Evolutionary conservation across 192 early-diverging fungal genomes (phyloP).

Genomic region (Podila epicladia): DNA sequence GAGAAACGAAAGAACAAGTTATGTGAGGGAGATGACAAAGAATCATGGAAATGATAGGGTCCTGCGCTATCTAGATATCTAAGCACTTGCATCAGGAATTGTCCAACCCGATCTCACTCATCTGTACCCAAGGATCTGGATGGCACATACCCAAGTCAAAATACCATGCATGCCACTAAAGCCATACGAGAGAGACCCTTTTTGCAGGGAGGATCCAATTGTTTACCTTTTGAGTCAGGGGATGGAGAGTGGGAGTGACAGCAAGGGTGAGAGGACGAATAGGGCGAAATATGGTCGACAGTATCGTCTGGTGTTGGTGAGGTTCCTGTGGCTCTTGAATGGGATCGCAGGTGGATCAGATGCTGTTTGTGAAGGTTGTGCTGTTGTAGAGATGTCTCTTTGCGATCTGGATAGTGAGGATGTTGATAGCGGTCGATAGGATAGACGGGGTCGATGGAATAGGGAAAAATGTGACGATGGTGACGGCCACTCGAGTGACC

Average conservation of each 20-base stretch:
- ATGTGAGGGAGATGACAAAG: neutral
- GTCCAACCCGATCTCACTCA: no score
- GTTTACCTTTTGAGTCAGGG: neutral
- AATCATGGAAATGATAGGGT: neutral
- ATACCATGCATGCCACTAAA: no score
- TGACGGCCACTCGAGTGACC: no score
- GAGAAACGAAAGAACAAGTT: neutral
- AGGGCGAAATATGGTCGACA: neutral
- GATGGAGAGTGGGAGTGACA: neutral
- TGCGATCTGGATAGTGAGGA: no score
- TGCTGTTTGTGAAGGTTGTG: no score
- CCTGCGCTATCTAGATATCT: neutral
- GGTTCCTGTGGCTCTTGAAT: neutral
- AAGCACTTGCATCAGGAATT: no score
- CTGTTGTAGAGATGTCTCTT: no score
- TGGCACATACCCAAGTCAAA: no score
- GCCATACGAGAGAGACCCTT: neutral
- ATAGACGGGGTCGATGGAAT: no score
- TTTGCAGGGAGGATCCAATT: neutral
- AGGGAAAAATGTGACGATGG: no score
- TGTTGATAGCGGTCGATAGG: no score
- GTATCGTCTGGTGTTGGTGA: neutral
- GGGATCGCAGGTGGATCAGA: neutral
- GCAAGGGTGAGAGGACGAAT: neutral
- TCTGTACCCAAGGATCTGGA: no score